Conservation (phyloP, 345 rosid species). For the Acer campestre region DNA sequence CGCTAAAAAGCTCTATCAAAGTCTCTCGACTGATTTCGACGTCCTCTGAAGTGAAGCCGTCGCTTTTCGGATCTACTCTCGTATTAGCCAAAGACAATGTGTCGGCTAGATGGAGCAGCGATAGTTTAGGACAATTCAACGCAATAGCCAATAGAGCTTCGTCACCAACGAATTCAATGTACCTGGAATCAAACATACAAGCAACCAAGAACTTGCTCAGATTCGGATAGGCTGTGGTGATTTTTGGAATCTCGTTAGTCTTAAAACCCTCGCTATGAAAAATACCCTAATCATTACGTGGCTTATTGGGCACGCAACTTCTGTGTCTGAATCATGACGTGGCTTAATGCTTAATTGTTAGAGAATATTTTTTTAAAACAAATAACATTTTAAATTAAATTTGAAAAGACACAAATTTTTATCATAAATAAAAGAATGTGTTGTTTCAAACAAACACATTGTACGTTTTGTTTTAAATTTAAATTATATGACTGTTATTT, state of each 20-base stretch:
- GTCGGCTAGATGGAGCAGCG: slow-evolving; percentile 68
- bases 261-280: slow-evolving; percentile 66
- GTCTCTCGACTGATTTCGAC: slow-evolving; percentile 25
- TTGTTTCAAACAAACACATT: too few species aligned
- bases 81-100: slow-evolving; percentile 42
- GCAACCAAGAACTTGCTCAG: slow-evolving; percentile 58
- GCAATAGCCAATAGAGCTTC: slow-evolving; percentile 68
- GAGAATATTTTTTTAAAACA: too few species aligned
- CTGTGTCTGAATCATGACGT: slow-evolving; percentile 23
- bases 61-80: slow-evolving; percentile 48
- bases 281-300: slow-evolving; percentile 34
- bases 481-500: too few species aligned
- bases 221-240: slow-evolving; percentile 64
- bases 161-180: slow-evolving; percentile 71
- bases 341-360: slow-evolving; percentile 31
- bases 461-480: too few species aligned
- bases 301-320: too few species aligned
- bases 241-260: slow-evolving; percentile 49
- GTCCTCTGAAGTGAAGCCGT: slow-evolving; percentile 52
- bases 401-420: too few species aligned
- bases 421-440: too few species aligned
- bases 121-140: slow-evolving; percentile 57
- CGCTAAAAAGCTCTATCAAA: slow-evolving; percentile 18
- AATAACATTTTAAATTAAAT: too few species aligned
- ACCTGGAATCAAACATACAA: slow-evolving; percentile 78